A percentile compares a stretch with the other conserved stretches of the same genome.
phyloP scores from a whole-genome alignment of 805 yeast species.

The Metschnikowia continentalis region DNA sequence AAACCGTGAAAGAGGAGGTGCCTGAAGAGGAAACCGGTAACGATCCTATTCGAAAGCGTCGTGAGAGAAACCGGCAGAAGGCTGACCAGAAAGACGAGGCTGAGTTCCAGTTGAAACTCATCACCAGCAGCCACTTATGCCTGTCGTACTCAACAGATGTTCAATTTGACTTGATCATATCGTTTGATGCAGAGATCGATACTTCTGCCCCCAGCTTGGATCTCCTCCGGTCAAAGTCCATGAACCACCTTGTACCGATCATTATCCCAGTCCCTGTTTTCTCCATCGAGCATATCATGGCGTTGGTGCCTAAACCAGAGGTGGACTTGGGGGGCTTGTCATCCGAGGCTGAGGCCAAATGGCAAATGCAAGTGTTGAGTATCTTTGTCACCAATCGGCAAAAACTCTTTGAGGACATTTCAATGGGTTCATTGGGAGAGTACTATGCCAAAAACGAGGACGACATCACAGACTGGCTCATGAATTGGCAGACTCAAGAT shows the following conservation, averaged over 20 bases:
- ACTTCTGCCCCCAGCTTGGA: conserved; percentile 34
- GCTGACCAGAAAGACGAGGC: conserved; percentile 4
- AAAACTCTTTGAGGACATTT: conserved; percentile 18
- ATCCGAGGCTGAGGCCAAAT: conserved; percentile 22
- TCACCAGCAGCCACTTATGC: conserved; percentile 15
- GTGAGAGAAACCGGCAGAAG: not conserved
- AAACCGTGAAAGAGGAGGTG: conserved; percentile 6
- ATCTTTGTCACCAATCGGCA: conserved; percentile 28
- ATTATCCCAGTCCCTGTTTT: conserved; percentile 33
- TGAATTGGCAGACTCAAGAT: conserved; percentile 18
- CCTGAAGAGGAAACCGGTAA: conserved; percentile 10
- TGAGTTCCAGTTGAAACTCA: conserved; percentile 12
- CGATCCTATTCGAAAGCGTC: conserved; percentile 11
- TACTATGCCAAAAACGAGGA: conserved; percentile 28
- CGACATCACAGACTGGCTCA: conserved; percentile 25
- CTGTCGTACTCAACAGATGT: conserved; percentile 10
- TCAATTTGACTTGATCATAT: conserved; percentile 28
- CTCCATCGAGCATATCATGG: conserved; percentile 30
- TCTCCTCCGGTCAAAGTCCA: conserved; percentile 22
- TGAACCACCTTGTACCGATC: conserved; percentile 25
- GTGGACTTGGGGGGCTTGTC: conserved; percentile 15
- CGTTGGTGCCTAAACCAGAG: conserved; percentile 22
- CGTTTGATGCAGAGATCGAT: conserved; percentile 35
- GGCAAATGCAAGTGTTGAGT: conserved; percentile 31
- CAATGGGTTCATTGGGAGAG: conserved; percentile 19